Evolutionary conservation across 768 basidiomycete species (phyloP).

Genomic region (Pulveroboletus sp.): DNA sequence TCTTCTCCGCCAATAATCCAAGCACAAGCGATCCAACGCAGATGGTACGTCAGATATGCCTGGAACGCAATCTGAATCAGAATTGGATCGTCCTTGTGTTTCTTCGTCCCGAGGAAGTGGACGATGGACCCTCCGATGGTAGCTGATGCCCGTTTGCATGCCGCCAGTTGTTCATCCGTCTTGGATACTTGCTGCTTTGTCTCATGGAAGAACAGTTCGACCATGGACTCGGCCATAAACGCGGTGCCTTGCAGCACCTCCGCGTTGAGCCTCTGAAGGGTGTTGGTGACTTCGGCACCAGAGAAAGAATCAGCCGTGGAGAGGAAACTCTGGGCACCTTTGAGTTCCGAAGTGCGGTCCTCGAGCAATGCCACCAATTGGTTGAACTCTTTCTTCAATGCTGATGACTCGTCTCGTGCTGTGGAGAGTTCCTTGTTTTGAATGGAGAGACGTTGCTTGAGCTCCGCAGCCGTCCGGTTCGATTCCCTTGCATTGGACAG

Average conservation of each 20-base stretch:
- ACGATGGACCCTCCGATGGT: slow-evolving; percentile 22
- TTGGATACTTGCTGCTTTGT: slow-evolving; percentile 3
- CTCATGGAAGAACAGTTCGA: slow-evolving; percentile 38
- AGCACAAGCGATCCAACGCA: slow-evolving; percentile 26
- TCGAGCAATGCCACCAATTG: slow-evolving; percentile 33
- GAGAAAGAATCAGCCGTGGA: slow-evolving; percentile 34
- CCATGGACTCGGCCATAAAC: slow-evolving; percentile 44
- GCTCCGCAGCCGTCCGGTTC: slow-evolving; percentile 6
- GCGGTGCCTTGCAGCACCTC: slow-evolving; percentile 48
- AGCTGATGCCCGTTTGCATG: no score
- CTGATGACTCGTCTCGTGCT: slow-evolving; percentile 28
- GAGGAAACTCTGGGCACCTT: slow-evolving; percentile 44
- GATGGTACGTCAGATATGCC: slow-evolving; percentile 24
- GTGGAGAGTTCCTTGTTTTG: slow-evolving; percentile 19
- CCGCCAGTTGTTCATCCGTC: slow-evolving; percentile 23
- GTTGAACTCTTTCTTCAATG: slow-evolving; percentile 26
- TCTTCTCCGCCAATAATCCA: slow-evolving; percentile 32
- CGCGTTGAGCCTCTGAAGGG: slow-evolving; percentile 42
- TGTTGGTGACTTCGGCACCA: slow-evolving; percentile 13
- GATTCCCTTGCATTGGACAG: slow-evolving; percentile 13
- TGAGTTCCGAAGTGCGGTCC: slow-evolving; percentile 41
- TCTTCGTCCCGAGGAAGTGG: slow-evolving; percentile 27
- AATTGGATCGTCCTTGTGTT: slow-evolving; percentile 33
- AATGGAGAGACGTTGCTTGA: slow-evolving; percentile 16
- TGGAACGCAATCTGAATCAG: slow-evolving; percentile 37